phyloP scores from a whole-genome alignment of 164 flowering plant genomes.

The Vitis amurensis region DNA sequence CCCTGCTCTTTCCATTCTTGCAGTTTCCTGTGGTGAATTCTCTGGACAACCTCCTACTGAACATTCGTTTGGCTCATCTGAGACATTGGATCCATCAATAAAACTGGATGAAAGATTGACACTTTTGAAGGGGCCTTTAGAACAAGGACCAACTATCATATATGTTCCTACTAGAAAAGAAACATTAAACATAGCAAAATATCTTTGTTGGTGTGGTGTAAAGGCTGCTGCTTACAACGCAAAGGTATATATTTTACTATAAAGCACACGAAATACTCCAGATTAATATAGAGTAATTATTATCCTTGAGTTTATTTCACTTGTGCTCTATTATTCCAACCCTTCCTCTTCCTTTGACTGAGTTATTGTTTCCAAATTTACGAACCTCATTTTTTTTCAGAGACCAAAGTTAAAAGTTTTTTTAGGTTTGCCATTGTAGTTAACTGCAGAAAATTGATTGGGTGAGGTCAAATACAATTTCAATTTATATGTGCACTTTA shows the following conservation, averaged over 20 bases:
- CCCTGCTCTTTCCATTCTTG: slow-evolving; percentile 12
- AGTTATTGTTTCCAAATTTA: background rate
- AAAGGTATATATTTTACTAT: slow-evolving; percentile 39
- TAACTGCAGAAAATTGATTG: no score
- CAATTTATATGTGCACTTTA: background rate
- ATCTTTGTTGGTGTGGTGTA: slow-evolving; percentile 59
- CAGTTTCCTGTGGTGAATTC: slow-evolving; percentile 86
- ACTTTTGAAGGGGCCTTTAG: slow-evolving; percentile 36
- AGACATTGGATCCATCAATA: slow-evolving; percentile 21
- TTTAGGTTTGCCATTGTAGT: no score
- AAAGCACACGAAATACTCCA: background rate
- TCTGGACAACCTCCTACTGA: slow-evolving; percentile 31
- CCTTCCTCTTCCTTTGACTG: background rate
- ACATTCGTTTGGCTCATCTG: slow-evolving; percentile 17
- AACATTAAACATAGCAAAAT: slow-evolving; percentile 59
- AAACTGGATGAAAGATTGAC: slow-evolving; percentile 29
- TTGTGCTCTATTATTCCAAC: no score
- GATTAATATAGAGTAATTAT: background rate
- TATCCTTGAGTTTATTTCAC: background rate
- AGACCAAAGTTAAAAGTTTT: no score
- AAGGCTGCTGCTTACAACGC: slow-evolving; percentile 94
- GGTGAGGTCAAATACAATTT: background rate
- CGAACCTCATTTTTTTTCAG: background rate
- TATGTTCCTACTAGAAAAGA: slow-evolving; percentile 93
- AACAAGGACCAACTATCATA: slow-evolving; percentile 73